Evolutionary conservation across 164 flowering plant genomes (phyloP).

Genomic region (Cinnamomum micranthum): DNA sequence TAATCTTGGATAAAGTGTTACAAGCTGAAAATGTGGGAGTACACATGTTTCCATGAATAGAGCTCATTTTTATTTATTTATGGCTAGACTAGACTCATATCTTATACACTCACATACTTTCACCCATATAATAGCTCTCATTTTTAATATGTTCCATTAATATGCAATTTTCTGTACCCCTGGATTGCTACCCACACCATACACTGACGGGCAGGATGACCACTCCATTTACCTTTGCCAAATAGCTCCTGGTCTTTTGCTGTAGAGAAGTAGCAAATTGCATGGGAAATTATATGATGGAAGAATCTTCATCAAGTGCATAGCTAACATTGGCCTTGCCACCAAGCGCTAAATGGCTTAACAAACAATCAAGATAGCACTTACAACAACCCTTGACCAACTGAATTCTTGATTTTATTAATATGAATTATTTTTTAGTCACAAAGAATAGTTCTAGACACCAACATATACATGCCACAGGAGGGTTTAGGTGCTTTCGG

Average conservation of each 20-base stretch:
- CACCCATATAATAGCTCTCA: no score
- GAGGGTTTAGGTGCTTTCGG: neutral
- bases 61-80: no score
- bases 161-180: no score
- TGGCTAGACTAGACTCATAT: no score
- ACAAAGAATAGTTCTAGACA: neutral
- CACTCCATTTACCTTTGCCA: neutral
- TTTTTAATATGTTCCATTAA: no score
- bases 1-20: no score
- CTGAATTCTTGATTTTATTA: neutral
- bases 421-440: neutral
- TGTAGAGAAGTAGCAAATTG: neutral
- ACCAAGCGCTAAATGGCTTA: neutral
- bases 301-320: neutral
- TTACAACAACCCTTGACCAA: neutral
- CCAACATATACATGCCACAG: neutral
- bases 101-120: no score
- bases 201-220: no score
- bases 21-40: no score
- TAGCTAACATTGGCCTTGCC: neutral
- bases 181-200: no score
- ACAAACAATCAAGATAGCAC: no score
- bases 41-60: no score
- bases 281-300: neutral
- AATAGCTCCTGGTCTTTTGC: neutral